Base-by-base conservation (phyloP, 257 asterid species). In the Forsythia suspensa region DNA sequence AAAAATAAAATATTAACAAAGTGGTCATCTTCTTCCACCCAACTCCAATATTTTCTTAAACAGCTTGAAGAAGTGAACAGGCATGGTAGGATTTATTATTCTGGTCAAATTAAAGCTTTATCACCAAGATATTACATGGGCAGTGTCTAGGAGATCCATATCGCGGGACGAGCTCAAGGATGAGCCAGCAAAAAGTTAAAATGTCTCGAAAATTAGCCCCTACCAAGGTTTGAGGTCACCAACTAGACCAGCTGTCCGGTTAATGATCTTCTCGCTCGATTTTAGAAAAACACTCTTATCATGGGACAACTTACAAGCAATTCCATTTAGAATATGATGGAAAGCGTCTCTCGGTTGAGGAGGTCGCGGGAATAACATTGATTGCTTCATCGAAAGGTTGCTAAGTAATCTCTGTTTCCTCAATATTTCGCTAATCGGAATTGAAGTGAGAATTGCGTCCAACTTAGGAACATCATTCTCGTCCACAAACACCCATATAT, bases 271-370 rank as follows among this genome's bases (percentile, higher is more conserved):
- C 15, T 83, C 72, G 29, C 80, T n/a, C 0, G 77, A 66, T 76
- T 81, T 89, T 89, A 91, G 55, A 77, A 69, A n/a, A 51, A 88
- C 39, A 2, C 43, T 80, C 82, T 55, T 76, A 57, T 84, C 77
- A 18, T 82, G 88, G 0, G n/a, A n/a, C n/a, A n/a, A n/a, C n/a
- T n/a, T n/a, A n/a, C n/a, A n/a, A 0, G 96, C 92, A 61, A 89
- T 77, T 48, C 93, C 95, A 42, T 88, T 89, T 72, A 92, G 78
- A 40, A 92, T 91, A 52, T 92, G 96, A 86, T 91, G 93, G 83
- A 91, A 91, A 12, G 96, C 96, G 70, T 92, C 95, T 21, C 97
- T 90, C 0, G 96, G 36, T 55, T 89, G 94, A 21, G 90, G 92
- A 8, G 91, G 91, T 74, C 81, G 89, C 52, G 87, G n/a, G 80